Percentiles rank a stretch among this genome's conserved stretches.
Conservation (phyloP, 129 eudicot genomes). For the Centella asiatica region DNA sequence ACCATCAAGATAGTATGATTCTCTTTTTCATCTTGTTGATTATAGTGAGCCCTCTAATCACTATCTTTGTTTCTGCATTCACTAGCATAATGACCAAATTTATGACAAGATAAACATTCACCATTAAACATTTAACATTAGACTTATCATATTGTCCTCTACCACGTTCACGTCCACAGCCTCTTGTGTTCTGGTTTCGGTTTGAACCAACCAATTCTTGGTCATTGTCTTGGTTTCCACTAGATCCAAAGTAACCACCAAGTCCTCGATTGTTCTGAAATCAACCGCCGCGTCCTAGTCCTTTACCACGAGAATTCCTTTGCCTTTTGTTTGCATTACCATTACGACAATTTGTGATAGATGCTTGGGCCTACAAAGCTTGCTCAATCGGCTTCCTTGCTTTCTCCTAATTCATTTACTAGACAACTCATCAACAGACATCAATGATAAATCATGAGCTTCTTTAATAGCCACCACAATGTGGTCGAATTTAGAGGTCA, state of each 20-base stretch:
- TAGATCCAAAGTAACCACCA: not conserved
- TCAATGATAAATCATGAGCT: not conserved
- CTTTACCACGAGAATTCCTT: not conserved
- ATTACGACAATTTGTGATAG: not conserved
- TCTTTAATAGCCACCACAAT: not conserved
- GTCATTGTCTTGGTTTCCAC: not conserved
- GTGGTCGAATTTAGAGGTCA: not conserved
- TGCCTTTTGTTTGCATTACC: not conserved
- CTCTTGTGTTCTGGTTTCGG: not conserved
- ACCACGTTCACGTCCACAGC: not conserved
- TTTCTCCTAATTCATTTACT: not conserved
- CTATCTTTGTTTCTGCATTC: not conserved
- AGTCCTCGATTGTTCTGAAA: not conserved
- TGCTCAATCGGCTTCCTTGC: not conserved
- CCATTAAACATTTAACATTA: no score
- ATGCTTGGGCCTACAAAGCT: not conserved
- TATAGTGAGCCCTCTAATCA: not conserved
- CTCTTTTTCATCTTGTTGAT: not conserved
- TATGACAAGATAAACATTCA: slow-evolving; percentile 5
- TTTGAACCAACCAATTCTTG: not conserved
- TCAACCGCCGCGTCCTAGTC: not conserved
- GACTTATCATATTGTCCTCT: slow-evolving; percentile 1
- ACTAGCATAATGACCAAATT: not conserved
- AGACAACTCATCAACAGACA: not conserved
- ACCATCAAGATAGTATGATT: not conserved